Conservation (phyloP, 257 asterid genomes). For the Linderniella brevidens region DNA sequence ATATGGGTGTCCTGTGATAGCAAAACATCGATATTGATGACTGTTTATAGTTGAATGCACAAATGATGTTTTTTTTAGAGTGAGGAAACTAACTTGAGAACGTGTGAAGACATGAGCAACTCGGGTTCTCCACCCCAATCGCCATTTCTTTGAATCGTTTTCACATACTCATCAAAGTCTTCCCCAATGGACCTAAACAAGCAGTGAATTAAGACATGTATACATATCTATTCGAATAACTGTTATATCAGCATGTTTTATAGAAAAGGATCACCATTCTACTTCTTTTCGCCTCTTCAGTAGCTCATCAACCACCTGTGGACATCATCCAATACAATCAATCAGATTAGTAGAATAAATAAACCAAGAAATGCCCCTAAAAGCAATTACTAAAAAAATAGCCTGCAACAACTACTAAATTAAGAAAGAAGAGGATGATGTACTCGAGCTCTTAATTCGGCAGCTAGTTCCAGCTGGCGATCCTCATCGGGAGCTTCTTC, state of each 20-base stretch:
- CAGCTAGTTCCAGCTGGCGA: constrained; percentile 65
- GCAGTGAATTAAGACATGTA: background rate
- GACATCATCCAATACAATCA: constrained; percentile 2
- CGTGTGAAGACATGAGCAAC: constrained; percentile 74
- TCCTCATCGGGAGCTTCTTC: constrained; percentile 55
- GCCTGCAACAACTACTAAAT: background rate
- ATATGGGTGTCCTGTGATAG: constrained; percentile 50
- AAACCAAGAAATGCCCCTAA: background rate
- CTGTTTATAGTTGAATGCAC: background rate
- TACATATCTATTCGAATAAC: constrained; percentile 24
- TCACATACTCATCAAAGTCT: constrained; percentile 62
- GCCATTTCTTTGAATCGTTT: constrained; percentile 52
- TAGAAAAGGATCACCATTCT: constrained; percentile 36
- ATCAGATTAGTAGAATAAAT: background rate
- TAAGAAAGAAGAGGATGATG: background rate
- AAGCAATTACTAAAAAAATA: too few relatives aligned
- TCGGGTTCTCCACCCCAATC: constrained; percentile 96
- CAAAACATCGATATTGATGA: background rate
- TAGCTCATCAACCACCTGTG: constrained; percentile 77
- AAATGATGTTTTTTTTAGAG: background rate
- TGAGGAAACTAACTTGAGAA: constrained; percentile 40
- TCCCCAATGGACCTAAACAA: constrained; percentile 54
- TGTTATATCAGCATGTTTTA: background rate
- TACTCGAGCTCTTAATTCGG: constrained; percentile 81
- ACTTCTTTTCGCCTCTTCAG: constrained; percentile 66